Base-by-base conservation (phyloP, 768 basidiomycete genomes). In the Collybiopsis confluens region DNA sequence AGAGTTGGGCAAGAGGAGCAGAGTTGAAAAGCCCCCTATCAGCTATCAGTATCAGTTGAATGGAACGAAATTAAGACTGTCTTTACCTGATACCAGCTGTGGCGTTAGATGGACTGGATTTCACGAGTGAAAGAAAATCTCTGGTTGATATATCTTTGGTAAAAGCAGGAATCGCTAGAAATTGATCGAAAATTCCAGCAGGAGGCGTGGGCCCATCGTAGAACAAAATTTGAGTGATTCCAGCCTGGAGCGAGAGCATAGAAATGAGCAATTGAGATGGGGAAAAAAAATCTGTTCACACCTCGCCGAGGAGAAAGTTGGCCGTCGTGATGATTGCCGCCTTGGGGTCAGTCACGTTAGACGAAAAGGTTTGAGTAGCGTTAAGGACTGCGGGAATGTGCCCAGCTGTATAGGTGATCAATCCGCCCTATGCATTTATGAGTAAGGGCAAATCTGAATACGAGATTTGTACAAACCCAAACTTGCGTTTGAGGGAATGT, bases 401-500 rank as follows among this genome's bases (percentile, higher is more conserved):
- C 27, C 54, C 52, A 9, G 20, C 55, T 4, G 59, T 55, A 38
- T 65, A 69, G 4, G 57, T 62, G 26, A 83, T 72, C 1, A 73
- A n/a, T 1, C 83, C 83, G 4, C 81, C 82, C 82, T 83, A 47
- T 11, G 8, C 30, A 35, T 33, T 33, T 13, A 33, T 36, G 37
- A 33, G 35, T 23, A 15, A 36, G 30, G 15, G 6, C 47, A 23
- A n/a, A 20, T 4, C 23, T 1, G 40, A 36, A 42, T 23, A 54
- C 11, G 16, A 47, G 2, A 54, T n/a, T n/a, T n/a, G n/a, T 13
- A 42, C 75, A 13, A 66, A 85, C 83, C 83, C 83, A 86, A 54
- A 86, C 78, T 64, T 76, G 63, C 0, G 68, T 67, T 65, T 85
- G 82, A 5, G 83, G 77, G 59, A 73, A 73, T 0, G 80, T 71